Percentiles rank a stretch among this genome's conserved stretches.
These are phyloP conservation scores for Dactylellina parvicollis DNA, from an alignment of 2,329 filamentous ascomycete genomes.

Conservation along the genomic window DNA sequence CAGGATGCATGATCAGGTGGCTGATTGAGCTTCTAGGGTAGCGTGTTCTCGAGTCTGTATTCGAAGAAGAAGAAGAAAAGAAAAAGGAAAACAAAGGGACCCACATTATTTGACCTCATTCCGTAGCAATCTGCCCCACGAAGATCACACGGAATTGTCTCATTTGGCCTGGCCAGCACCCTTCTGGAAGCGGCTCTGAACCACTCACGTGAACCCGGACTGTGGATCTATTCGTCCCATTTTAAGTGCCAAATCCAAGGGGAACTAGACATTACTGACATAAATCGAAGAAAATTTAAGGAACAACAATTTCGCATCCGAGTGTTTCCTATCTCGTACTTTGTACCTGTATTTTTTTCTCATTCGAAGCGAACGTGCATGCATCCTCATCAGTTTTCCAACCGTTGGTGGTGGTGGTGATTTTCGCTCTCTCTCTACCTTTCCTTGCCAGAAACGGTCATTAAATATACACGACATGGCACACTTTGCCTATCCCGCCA, in stretches of 20 bases:
- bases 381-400: too few species aligned
- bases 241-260: neutral
- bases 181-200: conserved; percentile 30
- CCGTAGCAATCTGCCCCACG: conserved; percentile 7
- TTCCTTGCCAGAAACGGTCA: conserved; percentile 33
- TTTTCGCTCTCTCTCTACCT: neutral
- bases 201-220: conserved; percentile 16
- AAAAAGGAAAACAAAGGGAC: neutral
- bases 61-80: neutral
- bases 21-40: conserved; percentile 6
- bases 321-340: neutral
- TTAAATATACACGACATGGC: conserved; percentile 13
- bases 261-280: neutral
- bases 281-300: neutral
- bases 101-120: conserved; percentile 26
- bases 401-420: too few species aligned
- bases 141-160: conserved; percentile 37
- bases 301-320: too few species aligned
- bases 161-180: conserved; percentile 32
- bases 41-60: too few species aligned
- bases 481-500: conserved; percentile 26
- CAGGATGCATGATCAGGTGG: conserved; percentile 22
- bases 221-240: neutral
- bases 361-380: neutral
- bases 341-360: neutral